Evolutionary conservation across 2,329 filamentous ascomycete species (phyloP).

Genomic region (Rasamsonia emersonii): DNA sequence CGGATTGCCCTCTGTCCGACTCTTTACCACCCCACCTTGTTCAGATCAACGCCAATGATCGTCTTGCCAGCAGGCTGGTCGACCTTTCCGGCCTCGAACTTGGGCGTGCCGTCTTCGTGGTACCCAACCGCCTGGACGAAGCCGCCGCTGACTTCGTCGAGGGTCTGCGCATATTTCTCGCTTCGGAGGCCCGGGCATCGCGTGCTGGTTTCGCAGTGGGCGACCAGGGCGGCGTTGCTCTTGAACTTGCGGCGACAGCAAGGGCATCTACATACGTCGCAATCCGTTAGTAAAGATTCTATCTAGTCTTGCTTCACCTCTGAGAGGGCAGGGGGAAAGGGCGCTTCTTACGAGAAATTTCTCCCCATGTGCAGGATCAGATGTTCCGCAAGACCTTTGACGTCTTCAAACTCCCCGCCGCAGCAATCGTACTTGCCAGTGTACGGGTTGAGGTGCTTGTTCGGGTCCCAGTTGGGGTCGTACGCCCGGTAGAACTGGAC

Average conservation of each 20-base stretch:
- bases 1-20: too few relatives aligned
- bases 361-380: conserved; percentile 10
- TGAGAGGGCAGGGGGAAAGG: conserved; percentile 6
- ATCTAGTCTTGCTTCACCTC: conserved; percentile 12
- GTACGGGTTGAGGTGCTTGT: conserved; percentile 22
- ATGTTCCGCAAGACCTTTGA: conserved; percentile 24
- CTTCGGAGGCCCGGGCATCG: conserved; percentile 27
- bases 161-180: conserved; percentile 22
- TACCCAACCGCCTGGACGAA: conserved; percentile 25
- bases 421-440: conserved; percentile 29
- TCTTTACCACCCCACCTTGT: conserved; percentile 5
- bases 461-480: conserved; percentile 17
- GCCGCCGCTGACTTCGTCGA: conserved; percentile 32
- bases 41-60: conserved; percentile 9
- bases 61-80: conserved; percentile 5
- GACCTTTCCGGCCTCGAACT: conserved; percentile 18
- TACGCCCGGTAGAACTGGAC: conserved; percentile 1
- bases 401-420: conserved; percentile 15
- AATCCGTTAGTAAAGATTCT: conserved; percentile 2
- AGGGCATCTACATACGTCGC: conserved; percentile 29
- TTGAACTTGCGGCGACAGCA: conserved; percentile 31
- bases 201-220: conserved; percentile 30
- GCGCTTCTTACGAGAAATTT: not conserved
- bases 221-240: conserved; percentile 28
- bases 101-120: conserved; percentile 25